Evolutionary conservation across 805 yeast genomes (phyloP).

Genomic region (Aciculoconidium aculeatum): DNA sequence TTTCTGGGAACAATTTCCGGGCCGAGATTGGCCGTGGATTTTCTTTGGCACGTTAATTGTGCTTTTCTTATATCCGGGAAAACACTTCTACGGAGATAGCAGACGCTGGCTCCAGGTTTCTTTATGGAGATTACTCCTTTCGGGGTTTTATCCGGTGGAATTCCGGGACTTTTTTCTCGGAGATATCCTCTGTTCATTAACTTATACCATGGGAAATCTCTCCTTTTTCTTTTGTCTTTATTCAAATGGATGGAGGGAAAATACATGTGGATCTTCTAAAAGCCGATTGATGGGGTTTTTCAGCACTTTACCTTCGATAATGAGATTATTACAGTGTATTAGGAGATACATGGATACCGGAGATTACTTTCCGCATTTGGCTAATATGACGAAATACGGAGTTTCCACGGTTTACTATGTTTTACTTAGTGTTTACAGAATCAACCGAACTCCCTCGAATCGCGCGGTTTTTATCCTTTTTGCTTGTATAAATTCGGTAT

Average conservation of each 20-base stretch:
- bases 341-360: slow-evolving; percentile 91
- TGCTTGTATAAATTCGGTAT: slow-evolving; percentile 68
- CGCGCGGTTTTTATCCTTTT: slow-evolving; percentile 63
- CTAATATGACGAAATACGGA: slow-evolving; percentile 76
- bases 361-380: slow-evolving; percentile 93
- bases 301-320: slow-evolving; percentile 76
- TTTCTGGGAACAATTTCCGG: slow-evolving; percentile 55
- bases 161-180: slow-evolving; percentile 92
- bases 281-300: slow-evolving; percentile 80
- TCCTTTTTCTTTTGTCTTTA: slow-evolving; percentile 84
- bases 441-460: slow-evolving; percentile 36
- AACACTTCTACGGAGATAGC: slow-evolving; percentile 50
- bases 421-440: slow-evolving; percentile 72
- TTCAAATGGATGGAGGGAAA: slow-evolving; percentile 54
- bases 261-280: slow-evolving; percentile 67
- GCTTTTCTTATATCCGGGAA: slow-evolving; percentile 56
- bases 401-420: slow-evolving; percentile 64
- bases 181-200: slow-evolving; percentile 82
- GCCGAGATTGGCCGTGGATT: slow-evolving; percentile 76
- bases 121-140: slow-evolving; percentile 61
- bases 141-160: slow-evolving; percentile 93
- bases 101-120: slow-evolving; percentile 76
- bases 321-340: slow-evolving; percentile 87
- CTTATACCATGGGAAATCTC: slow-evolving; percentile 81
- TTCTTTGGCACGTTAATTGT: slow-evolving; percentile 50